Conservation (phyloP, 768 basidiomycete species). For the Dioszegia hungarica region DNA sequence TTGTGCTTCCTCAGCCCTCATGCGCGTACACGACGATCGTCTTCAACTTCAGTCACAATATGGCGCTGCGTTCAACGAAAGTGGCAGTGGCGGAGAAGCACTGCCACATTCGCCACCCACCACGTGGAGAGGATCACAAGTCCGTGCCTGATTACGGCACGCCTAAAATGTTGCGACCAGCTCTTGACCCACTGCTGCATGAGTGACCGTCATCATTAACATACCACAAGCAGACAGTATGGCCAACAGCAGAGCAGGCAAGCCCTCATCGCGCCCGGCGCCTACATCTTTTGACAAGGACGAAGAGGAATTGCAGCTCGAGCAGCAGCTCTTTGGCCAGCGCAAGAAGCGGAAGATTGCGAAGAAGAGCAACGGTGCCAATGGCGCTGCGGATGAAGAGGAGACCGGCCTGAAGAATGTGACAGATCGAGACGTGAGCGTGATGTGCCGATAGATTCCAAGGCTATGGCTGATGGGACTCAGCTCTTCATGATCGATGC, state of each 20-base stretch:
- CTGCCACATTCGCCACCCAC: background rate
- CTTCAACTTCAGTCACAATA: no score
- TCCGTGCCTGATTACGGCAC: background rate
- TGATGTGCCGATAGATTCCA: background rate
- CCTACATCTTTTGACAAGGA: conserved; percentile 34
- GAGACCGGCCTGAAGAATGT: conserved; percentile 21
- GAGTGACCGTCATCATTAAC: background rate
- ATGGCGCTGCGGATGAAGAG: conserved; percentile 7
- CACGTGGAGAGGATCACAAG: background rate
- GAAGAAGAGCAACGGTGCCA: background rate
- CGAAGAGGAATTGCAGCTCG: conserved; percentile 47
- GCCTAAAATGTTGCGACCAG: background rate
- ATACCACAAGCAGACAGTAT: background rate
- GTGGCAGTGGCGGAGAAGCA: no score
- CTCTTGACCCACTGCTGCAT: no score
- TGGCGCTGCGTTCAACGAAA: no score
- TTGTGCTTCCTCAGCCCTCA: no score
- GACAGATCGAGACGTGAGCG: background rate
- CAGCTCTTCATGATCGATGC: conserved; percentile 46
- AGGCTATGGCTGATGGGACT: background rate
- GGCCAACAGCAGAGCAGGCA: background rate
- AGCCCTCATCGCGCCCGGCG: background rate
- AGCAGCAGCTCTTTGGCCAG: conserved; percentile 41
- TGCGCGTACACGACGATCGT: no score
- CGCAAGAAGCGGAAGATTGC: conserved; percentile 21